phyloP scores from a whole-genome alignment of 768 basidiomycete species.

The Panus rudis region DNA sequence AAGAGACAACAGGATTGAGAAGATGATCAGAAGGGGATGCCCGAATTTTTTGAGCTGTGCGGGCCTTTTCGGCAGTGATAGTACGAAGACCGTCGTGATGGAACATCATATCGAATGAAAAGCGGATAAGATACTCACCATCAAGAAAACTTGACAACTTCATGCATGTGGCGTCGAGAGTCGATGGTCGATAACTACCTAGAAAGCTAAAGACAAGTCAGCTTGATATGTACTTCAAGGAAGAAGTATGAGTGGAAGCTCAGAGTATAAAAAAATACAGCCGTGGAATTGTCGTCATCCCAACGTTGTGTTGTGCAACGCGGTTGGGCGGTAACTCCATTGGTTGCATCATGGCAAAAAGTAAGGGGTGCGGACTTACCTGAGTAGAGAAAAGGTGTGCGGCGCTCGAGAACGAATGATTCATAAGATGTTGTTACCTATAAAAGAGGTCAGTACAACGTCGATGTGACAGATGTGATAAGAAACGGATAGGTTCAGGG shows the following conservation, averaged over 20 bases:
- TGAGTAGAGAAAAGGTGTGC: background rate
- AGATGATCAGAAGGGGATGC: constrained; percentile 66
- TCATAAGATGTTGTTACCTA: background rate
- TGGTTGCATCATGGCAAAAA: constrained; percentile 45
- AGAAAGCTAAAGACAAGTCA: background rate
- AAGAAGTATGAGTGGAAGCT: constrained; percentile 19
- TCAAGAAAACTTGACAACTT: background rate
- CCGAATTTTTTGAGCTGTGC: constrained; percentile 83
- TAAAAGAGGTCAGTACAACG: constrained; percentile 4
- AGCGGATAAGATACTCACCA: constrained; percentile 27
- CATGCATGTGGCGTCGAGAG: background rate
- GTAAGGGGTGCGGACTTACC: constrained; percentile 28
- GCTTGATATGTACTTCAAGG: background rate
- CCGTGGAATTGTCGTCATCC: constrained; percentile 72
- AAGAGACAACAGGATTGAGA: background rate
- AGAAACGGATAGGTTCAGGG: constrained; percentile 39
- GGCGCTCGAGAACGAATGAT: background rate
- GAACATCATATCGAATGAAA: constrained; percentile 48
- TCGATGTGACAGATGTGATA: background rate
- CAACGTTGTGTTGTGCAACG: constrained; percentile 29
- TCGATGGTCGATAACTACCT: no score
- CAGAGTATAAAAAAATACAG: constrained; percentile 69
- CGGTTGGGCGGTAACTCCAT: constrained; percentile 87
- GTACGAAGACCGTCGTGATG: constrained; percentile 95
- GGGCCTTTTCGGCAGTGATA: constrained; percentile 79